Base-by-base conservation (phyloP, 192 early-diverging fungal genomes). In the Chytriomyces hyalinus region DNA sequence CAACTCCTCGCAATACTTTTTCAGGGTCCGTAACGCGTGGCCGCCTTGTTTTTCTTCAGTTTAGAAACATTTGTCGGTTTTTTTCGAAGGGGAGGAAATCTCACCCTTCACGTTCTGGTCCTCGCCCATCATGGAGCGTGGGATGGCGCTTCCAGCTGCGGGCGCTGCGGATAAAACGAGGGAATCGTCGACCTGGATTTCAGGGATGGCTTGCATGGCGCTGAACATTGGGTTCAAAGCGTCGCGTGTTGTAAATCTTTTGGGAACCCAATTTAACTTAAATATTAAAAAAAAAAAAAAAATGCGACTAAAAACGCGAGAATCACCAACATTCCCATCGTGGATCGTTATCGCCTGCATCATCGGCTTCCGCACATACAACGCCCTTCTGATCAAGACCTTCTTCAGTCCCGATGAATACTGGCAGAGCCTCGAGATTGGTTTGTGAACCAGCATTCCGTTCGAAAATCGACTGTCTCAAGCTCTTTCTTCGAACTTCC, bases 371-470 rank as follows among this genome's bases (percentile, higher is more conserved):
- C 86, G 94, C 6, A 59, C 85, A 49, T 53, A 84, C 60, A 95
- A 93, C 80, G 86, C 90, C 3, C 67, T 86, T 45, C 59, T 87
- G 15, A 85, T 90, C 44, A 53, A 71, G n/a, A 97, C 96, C 20
- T 98, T 88, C 70, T 94, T 93, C 72, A 91, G 93, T 71, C 96
- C 97, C 0, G 97, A 99, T 85, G 96, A 99, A 82, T 97, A 94
- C 85, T 99, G 96, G 96, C 97, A 99, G 82, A 90, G 91, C 45
- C 90, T 93, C 53, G 97, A 99, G 83, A 92, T 99, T 15, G 53
- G 53, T 57, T n/a, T 57, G 53, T 13, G 36, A 36, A 36, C 4
- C 36, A 36, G 36, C 36, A 0, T 36, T 36, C 36, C 36, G 36
- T 36, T 36, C 36, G 36, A 36, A 36, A 36, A 36, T 36, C 36